Percentiles rank a stretch among this genome's conserved stretches.
Conservation (phyloP, 2,329 filamentous ascomycete species). For the Fonsecaea erecta region DNA sequence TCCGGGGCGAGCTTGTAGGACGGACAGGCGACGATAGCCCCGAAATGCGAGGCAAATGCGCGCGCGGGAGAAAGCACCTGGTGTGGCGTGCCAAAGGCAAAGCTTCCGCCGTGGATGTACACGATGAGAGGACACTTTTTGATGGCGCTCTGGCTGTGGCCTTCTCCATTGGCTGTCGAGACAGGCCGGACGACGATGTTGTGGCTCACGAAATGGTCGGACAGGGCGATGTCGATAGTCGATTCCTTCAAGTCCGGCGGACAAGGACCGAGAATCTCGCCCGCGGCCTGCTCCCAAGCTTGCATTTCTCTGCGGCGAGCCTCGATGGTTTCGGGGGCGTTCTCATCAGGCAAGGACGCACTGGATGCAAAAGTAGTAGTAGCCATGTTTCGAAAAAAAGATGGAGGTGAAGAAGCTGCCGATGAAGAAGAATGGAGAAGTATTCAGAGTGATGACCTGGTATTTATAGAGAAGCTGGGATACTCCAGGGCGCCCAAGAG, state of each 20-base stretch:
- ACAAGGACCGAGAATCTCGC: neutral
- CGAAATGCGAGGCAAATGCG: neutral
- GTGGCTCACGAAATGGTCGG: neutral
- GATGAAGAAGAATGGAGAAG: too few relatives aligned
- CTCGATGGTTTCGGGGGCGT: neutral
- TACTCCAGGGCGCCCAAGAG: too few relatives aligned
- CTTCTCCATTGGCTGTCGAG: neutral
- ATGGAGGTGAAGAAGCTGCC: too few relatives aligned
- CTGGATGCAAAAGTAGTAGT: neutral
- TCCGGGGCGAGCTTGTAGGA: neutral
- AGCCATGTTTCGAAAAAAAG: neutral
- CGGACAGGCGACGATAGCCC: neutral
- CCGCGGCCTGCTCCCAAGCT: neutral
- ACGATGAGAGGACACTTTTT: neutral
- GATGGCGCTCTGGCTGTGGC: neutral
- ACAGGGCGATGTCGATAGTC: neutral
- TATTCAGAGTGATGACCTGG: neutral
- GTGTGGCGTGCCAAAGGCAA: neutral
- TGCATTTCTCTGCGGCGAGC: neutral
- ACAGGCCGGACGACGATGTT: neutral
- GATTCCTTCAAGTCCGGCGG: neutral
- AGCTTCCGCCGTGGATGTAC: neutral
- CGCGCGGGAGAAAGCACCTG: neutral
- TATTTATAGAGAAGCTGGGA: neutral
- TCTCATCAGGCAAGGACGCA: neutral